Evolutionary conservation across 352 stramenopile species (phyloP).

Genomic region (Phytophthora tentaculata): DNA sequence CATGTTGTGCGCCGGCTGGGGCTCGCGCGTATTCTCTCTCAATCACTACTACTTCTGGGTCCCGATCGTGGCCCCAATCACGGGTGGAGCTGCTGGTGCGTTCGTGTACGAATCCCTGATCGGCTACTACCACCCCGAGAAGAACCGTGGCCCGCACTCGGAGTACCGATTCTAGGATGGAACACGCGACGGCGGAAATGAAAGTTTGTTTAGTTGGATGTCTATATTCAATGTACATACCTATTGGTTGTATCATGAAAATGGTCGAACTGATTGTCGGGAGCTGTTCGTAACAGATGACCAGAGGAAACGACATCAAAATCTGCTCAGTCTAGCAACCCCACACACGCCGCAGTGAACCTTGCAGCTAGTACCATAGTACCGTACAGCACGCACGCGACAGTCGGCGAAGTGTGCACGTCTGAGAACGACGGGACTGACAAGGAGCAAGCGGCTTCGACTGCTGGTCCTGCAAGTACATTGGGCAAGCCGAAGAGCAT

Average conservation of each 20-base stretch:
- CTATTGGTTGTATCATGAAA: no score
- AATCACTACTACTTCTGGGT: slow-evolving; percentile 65
- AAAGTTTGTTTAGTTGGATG: background rate
- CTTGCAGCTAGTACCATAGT: no score
- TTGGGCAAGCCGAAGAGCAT: no score
- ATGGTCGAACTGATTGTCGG: background rate
- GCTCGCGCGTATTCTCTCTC: slow-evolving; percentile 46
- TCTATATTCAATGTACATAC: slow-evolving; percentile 1
- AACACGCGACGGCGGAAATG: background rate
- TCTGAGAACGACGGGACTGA: no score
- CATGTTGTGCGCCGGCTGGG: slow-evolving; percentile 49
- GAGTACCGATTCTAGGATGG: slow-evolving; percentile 29
- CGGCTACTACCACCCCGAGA: slow-evolving; percentile 52
- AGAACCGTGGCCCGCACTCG: slow-evolving; percentile 29
- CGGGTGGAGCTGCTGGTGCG: slow-evolving; percentile 42
- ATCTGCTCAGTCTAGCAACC: no score
- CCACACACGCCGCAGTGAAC: no score
- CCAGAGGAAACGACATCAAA: no score
- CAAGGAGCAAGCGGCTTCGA: no score
- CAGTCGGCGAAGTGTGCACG: no score
- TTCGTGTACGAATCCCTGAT: slow-evolving; percentile 45
- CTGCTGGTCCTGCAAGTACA: no score
- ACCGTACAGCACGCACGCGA: no score
- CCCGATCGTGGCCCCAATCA: slow-evolving; percentile 50
- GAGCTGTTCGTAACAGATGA: no score